Evolutionary conservation across 2,329 filamentous ascomycete species (phyloP), one percentile per base, ranked within the genome.

Genomic region (Trichoderma polysporum): DNA sequence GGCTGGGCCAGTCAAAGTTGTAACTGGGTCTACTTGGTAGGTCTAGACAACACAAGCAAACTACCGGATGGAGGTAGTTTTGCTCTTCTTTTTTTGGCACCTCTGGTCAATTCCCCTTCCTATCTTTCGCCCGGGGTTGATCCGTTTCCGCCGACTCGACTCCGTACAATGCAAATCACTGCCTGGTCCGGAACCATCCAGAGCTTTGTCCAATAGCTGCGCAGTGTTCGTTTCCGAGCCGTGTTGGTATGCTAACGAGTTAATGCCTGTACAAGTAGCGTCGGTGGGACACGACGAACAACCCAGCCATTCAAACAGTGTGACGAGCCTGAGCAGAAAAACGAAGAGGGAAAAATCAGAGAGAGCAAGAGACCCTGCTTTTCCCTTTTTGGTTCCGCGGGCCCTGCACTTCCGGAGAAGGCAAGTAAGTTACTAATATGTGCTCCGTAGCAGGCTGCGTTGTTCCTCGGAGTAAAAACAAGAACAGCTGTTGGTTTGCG

Each of bases 151-250:
- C 47, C 58, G 41, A 31, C 37, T 9, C 8, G 2, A 4, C 39
- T 45, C 8, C 19, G 2, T 45, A 4, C 31, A 22, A 13, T 22
- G 37, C 33, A 35, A 61, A 52, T 61, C 58, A 35, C 31, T 61
- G 45, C 45, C 47, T 47, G 41, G 39, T 61, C 41, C 58, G 58
- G 45, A 39, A 41, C 8, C 25, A 33, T 63, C 27, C 12, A 19
- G 13, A 45, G 49, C 59, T 45, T 22, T 33, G 49, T 41, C 59
- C 59, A 63, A 63, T 53, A 19, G 35, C 35, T 54, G 59, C 49
- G 35, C 49, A 17, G 49, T 33, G n/a, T 27, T 54, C 17, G 47
- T 41, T 62, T 62, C 47, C 59, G 59, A 52, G 59, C 59, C 59
- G 59, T 52, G 47, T 31, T 19, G 22, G 47, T 31, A 49, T 52